phyloP scores from a whole-genome alignment of 1,284 basidiomycete species.

The Inonotus obliquus region DNA sequence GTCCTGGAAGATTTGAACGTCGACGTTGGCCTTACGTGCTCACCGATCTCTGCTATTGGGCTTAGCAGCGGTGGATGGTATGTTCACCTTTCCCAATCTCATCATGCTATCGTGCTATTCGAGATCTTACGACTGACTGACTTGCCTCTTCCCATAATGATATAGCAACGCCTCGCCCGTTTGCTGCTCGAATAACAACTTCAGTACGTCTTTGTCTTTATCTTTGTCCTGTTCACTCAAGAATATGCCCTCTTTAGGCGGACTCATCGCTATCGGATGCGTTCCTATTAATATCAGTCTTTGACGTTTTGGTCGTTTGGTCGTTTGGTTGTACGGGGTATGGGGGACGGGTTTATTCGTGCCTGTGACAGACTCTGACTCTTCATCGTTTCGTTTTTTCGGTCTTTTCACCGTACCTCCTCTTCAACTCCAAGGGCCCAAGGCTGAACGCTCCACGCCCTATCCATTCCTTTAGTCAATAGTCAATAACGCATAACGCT shows the following conservation, averaged over 20 bases:
- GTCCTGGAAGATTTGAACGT: conserved; percentile 23
- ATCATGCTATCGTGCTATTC: too few relatives aligned
- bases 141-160: neutral
- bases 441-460: neutral
- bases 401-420: neutral
- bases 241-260: conserved; percentile 23
- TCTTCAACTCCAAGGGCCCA: neutral
- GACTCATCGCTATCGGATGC: conserved; percentile 37
- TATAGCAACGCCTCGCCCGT: conserved; percentile 23
- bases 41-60: conserved; percentile 25
- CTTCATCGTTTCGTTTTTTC: too few relatives aligned
- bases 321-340: too few relatives aligned
- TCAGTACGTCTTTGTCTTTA: conserved; percentile 17
- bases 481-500: too few relatives aligned
- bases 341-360: too few relatives aligned
- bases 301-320: conserved; percentile 18
- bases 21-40: conserved; percentile 26
- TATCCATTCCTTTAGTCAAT: neutral
- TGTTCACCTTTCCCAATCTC: neutral
- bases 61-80: conserved; percentile 23
- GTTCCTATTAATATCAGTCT: conserved; percentile 35
- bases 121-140: neutral
- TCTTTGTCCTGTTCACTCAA: neutral
- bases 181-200: conserved; percentile 30
- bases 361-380: too few relatives aligned